Evolutionary conservation across 2,329 filamentous ascomycete genomes (phyloP).

Genomic region (Cladosporium sp.): DNA sequence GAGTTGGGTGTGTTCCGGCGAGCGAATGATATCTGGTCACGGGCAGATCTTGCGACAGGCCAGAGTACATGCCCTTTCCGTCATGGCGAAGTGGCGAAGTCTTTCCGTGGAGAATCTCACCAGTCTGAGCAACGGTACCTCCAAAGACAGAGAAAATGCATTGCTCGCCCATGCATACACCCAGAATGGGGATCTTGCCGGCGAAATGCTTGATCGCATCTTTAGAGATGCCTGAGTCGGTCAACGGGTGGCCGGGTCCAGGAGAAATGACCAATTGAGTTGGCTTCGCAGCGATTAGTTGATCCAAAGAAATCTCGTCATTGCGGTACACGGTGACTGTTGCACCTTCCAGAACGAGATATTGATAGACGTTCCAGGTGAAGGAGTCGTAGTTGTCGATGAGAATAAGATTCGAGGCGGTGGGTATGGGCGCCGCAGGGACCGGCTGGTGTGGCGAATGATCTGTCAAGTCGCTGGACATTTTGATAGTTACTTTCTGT

Average conservation of each 20-base stretch:
- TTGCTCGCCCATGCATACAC: conserved; percentile 99
- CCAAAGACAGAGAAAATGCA: conserved; percentile 97
- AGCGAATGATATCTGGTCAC: conserved; percentile 96
- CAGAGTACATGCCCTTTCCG: conserved; percentile 81
- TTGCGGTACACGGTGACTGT: conserved; percentile 82
- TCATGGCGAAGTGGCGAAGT: conserved; percentile 89
- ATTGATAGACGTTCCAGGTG: conserved; percentile 99
- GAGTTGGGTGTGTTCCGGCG: conserved; percentile 80
- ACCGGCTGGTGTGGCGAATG: conserved; percentile 83
- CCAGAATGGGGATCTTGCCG: conserved; percentile 90
- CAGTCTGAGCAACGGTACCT: conserved; percentile 83
- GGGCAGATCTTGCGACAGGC: conserved; percentile 72
- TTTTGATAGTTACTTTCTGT: conserved; percentile 13
- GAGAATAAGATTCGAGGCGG: conserved; percentile 83
- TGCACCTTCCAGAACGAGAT: conserved; percentile 92
- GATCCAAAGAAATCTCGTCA: conserved; percentile 80
- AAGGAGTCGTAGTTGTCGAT: conserved; percentile 99
- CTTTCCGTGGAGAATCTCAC: conserved; percentile 95
- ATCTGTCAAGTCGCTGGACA: conserved; percentile 54
- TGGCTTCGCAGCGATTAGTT: conserved; percentile 76
- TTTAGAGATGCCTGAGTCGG: conserved; percentile 88
- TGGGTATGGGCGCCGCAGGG: conserved; percentile 65
- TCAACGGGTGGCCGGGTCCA: conserved; percentile 85
- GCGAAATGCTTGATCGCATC: conserved; percentile 86
- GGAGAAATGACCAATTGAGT: conserved; percentile 94